These are phyloP conservation scores for Ilyonectria mors-panacis DNA, from an alignment of 2,329 filamentous ascomycete genomes.

Conservation along the genomic window DNA sequence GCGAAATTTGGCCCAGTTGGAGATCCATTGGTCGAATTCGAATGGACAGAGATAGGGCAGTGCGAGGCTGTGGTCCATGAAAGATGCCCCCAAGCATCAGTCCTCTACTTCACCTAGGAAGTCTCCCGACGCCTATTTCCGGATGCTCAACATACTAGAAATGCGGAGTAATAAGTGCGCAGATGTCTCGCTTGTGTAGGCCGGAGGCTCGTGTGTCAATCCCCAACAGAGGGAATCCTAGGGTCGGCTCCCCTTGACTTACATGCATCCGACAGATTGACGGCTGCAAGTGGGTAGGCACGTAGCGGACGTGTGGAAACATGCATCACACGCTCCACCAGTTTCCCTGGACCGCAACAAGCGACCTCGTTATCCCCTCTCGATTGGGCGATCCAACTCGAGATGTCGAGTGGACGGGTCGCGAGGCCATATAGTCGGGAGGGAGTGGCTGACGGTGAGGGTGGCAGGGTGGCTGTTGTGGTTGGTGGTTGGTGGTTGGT, in stretches of 20 bases:
- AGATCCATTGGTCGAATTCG: not conserved
- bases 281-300: constrained; percentile 23
- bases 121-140: constrained; percentile 1
- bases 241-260: constrained; percentile 19
- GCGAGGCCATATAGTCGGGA: constrained; percentile 15
- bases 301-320: constrained; percentile 19
- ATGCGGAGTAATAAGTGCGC: not conserved
- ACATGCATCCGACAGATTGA: constrained; percentile 31
- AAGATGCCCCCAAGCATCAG: not conserved
- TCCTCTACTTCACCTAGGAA: not conserved
- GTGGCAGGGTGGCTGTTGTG: not conserved
- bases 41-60: not conserved
- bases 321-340: constrained; percentile 11
- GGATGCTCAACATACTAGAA: constrained; percentile 1
- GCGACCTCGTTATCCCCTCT: constrained; percentile 13
- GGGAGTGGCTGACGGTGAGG: constrained; percentile 5
- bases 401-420: not conserved
- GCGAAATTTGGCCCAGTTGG: constrained; percentile 1
- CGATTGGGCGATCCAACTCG: not conserved
- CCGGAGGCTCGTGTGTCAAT: constrained; percentile 22
- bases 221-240: constrained; percentile 8
- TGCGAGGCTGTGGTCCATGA: constrained; percentile 5
- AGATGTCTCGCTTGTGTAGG: constrained; percentile 8
- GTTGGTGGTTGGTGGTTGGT: constrained; percentile 6
- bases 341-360: constrained; percentile 24